Percentiles rank a stretch among this genome's conserved stretches.
phyloP scores from a whole-genome alignment of 2,329 filamentous ascomycete species.

The Fusarium sp. region DNA sequence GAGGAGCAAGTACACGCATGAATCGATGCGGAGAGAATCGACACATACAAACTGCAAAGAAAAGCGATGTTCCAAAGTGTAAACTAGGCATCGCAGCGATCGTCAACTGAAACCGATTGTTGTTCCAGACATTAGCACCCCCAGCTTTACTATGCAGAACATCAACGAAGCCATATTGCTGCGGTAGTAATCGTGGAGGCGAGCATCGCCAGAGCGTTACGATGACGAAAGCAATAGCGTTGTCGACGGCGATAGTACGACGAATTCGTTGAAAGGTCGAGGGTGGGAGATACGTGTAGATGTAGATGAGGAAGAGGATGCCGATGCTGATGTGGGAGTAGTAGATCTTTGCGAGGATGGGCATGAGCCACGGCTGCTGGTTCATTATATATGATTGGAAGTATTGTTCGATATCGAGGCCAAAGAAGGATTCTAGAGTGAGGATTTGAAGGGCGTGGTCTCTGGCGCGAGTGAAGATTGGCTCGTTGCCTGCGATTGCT shows the following conservation, averaged over 20 bases:
- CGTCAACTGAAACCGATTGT: constrained; percentile 57
- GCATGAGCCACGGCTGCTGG: constrained; percentile 49
- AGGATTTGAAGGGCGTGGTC: constrained; percentile 54
- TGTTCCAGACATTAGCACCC: constrained; percentile 50
- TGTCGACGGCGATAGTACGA: constrained; percentile 58
- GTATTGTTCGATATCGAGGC: constrained; percentile 52
- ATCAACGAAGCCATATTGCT: constrained; percentile 58
- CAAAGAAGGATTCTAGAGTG: constrained; percentile 48
- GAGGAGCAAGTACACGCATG: constrained; percentile 48
- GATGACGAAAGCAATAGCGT: constrained; percentile 58
- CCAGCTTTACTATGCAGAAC: constrained; percentile 50
- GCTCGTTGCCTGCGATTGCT: constrained; percentile 50
- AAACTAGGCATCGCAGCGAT: constrained; percentile 61
- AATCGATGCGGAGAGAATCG: constrained; percentile 53
- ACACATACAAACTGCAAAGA: constrained; percentile 47
- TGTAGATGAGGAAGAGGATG: constrained; percentile 57
- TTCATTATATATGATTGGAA: constrained; percentile 53
- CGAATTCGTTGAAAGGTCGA: constrained; percentile 53
- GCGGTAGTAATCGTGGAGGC: constrained; percentile 58
- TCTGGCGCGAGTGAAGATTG: constrained; percentile 50
- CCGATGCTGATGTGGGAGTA: constrained; percentile 58
- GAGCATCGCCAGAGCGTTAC: constrained; percentile 58
- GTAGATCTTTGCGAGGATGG: constrained; percentile 53
- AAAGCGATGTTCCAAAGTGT: constrained; percentile 55
- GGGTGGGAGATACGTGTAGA: constrained; percentile 55